A percentile compares a stretch with the other conserved stretches of the same genome.
Conservation (phyloP, 345 rosid species). For the Rhizophora apiculata region DNA sequence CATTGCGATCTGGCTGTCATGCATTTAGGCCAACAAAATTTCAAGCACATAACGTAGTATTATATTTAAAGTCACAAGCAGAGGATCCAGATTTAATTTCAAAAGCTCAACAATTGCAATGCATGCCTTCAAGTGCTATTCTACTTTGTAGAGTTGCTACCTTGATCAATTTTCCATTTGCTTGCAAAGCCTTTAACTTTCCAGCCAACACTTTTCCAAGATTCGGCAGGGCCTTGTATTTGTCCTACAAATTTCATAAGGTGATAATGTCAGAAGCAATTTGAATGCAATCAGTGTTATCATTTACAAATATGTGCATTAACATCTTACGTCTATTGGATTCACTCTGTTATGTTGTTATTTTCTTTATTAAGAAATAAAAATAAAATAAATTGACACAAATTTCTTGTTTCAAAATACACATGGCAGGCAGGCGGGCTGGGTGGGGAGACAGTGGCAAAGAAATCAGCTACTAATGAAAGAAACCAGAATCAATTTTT, state of each 20-base stretch:
- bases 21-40: background rate
- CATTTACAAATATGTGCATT: background rate
- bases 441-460: too few species aligned
- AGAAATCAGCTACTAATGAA: too few species aligned
- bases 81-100: background rate
- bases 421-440: too few species aligned
- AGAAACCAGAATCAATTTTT: too few species aligned
- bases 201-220: conserved; percentile 74
- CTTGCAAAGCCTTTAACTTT: conserved; percentile 65
- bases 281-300: conserved; percentile 7
- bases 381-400: too few species aligned
- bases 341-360: background rate
- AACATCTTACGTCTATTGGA: background rate
- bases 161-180: conserved; percentile 82
- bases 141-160: conserved; percentile 28
- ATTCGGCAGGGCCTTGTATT: conserved; percentile 58
- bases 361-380: too few species aligned
- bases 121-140: background rate
- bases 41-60: background rate
- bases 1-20: background rate
- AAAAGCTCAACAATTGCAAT: background rate
- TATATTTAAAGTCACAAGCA: background rate
- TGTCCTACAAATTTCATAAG: conserved; percentile 53
- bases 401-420: too few species aligned
- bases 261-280: conserved; percentile 10